Conservation (phyloP, 371 early-diverging fungal genomes). For the Mortierella polycephala region DNA sequence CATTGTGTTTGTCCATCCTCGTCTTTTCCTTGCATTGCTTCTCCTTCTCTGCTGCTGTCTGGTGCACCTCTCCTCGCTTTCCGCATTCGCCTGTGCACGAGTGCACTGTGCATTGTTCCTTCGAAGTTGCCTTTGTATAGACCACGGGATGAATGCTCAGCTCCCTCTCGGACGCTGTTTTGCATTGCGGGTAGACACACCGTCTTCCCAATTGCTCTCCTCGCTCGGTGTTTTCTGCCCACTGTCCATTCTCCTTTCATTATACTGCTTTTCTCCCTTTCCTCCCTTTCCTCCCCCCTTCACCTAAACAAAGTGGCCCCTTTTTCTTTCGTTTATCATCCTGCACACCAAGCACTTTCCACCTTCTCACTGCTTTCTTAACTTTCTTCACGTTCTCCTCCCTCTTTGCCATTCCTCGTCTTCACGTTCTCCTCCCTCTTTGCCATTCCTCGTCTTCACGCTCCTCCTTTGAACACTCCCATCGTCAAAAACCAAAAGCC, state of each 20-base stretch:
- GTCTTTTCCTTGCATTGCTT: background rate
- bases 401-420: background rate
- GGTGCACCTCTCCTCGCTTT: background rate
- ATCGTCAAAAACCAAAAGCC: background rate
- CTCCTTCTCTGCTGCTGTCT: background rate
- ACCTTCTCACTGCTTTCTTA: too few species aligned
- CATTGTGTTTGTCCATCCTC: background rate
- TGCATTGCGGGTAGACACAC: background rate
- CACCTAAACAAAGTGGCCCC: too few species aligned
- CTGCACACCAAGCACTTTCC: too few species aligned
- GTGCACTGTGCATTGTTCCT: too few species aligned
- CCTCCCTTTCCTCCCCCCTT: background rate
- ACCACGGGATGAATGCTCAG: too few species aligned
- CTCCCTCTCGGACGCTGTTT: too few species aligned
- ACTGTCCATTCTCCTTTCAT: background rate
- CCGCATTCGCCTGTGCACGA: background rate
- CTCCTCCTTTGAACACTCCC: background rate
- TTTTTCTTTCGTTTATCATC: too few species aligned
- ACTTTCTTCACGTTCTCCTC: too few species aligned
- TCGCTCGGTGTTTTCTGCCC: background rate
- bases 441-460: background rate
- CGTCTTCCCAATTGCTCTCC: conserved; percentile 3
- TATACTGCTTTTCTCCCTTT: background rate
- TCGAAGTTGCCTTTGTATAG: too few species aligned
- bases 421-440: too few species aligned